phyloP scores from a whole-genome alignment of 1,139 yeast species.

The Arxiozyma slooffiae region DNA sequence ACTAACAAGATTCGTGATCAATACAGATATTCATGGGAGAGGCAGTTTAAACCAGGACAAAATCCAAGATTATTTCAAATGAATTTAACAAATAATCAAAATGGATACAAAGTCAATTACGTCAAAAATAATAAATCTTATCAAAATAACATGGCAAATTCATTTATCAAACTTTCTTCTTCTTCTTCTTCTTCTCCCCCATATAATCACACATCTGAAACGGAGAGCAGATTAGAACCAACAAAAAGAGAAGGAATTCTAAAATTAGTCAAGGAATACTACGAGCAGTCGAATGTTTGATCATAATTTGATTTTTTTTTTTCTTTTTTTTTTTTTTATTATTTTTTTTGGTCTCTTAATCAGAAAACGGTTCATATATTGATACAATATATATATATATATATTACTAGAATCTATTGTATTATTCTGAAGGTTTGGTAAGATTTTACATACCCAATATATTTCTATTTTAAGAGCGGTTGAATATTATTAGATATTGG shows the following conservation, averaged over 20 bases:
- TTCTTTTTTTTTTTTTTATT: neutral
- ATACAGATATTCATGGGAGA: conserved; percentile 28
- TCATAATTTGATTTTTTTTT: neutral
- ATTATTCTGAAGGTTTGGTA: neutral
- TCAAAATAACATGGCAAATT: neutral
- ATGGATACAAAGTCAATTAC: neutral
- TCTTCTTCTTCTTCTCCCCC: conserved; percentile 1
- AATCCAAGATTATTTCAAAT: conserved; percentile 18
- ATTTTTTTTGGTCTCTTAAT: too few species aligned
- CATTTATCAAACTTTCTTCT: conserved; percentile 5
- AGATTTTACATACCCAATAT: neutral
- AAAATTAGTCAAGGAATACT: conserved; percentile 76
- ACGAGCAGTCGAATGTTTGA: conserved; percentile 43
- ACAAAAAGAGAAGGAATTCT: conserved; percentile 43
- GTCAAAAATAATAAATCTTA: neutral
- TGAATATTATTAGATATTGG: neutral
- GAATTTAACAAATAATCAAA: conserved; percentile 7
- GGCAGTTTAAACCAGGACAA: conserved; percentile 28
- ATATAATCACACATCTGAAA: neutral
- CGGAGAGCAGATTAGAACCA: neutral
- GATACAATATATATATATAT: too few species aligned
- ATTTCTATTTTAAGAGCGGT: too few species aligned
- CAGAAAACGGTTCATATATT: too few species aligned
- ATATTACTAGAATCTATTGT: too few species aligned
- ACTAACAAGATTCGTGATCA: conserved; percentile 6